phyloP scores from a whole-genome alignment of 2,329 filamentous ascomycete genomes.

The Arthrobotrys conoides region DNA sequence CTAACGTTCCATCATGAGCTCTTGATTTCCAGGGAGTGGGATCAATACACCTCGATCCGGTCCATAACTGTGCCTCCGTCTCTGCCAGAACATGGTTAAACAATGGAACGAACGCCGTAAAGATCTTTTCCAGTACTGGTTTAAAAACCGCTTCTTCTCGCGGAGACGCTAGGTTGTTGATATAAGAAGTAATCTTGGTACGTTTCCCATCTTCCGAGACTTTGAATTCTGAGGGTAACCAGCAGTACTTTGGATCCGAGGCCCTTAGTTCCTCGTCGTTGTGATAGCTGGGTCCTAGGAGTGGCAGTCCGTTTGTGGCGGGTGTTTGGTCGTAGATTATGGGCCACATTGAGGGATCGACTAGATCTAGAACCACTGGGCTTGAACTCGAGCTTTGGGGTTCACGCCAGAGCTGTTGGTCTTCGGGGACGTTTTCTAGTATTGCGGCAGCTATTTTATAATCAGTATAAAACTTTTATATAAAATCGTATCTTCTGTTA shows the following conservation, averaged over 20 bases:
- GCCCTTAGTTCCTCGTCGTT: not conserved
- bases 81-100: slow-evolving; percentile 33
- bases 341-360: slow-evolving; percentile 14
- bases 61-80: not conserved
- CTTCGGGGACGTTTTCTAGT: slow-evolving; percentile 71
- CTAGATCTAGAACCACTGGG: slow-evolving; percentile 63
- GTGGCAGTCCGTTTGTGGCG: not conserved
- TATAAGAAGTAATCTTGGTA: slow-evolving; percentile 22
- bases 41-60: not conserved
- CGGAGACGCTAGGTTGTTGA: slow-evolving; percentile 23
- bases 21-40: slow-evolving; percentile 11
- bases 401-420: slow-evolving; percentile 72
- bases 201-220: slow-evolving; percentile 6
- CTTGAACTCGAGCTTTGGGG: slow-evolving; percentile 18
- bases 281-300: not conserved
- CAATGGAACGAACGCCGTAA: slow-evolving; percentile 22
- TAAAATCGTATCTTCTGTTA: no score
- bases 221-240: slow-evolving; percentile 29
- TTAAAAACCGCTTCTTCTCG: not conserved
- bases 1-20: not conserved
- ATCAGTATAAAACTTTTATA: not conserved
- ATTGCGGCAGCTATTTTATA: not conserved
- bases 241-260: not conserved
- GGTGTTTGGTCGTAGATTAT: not conserved
- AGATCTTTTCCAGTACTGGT: slow-evolving; percentile 18